Percentiles rank a stretch among this genome's conserved stretches.
Conservation (phyloP, 257 asterid genomes). For the Solanum chmielewskii region DNA sequence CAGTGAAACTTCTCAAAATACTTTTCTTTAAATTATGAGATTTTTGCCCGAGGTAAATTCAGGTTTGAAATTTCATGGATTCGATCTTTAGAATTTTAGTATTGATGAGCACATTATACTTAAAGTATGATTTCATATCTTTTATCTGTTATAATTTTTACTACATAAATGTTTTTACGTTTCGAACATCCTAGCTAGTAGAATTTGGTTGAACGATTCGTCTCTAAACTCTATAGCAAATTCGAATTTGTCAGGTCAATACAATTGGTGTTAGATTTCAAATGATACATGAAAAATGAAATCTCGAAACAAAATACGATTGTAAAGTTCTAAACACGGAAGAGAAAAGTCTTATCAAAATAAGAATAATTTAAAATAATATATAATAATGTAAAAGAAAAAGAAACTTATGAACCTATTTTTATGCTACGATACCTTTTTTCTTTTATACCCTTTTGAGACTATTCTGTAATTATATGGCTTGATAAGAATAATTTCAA, state of each 20-base stretch:
- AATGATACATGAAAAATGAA: background rate
- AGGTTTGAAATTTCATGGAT: background rate
- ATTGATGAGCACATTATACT: background rate
- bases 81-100: background rate
- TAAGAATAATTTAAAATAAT: background rate
- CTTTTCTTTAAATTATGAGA: background rate
- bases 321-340: background rate
- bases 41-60: background rate
- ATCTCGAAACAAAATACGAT: background rate
- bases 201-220: background rate
- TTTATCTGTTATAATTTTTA: background rate
- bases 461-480: background rate
- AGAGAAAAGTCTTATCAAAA: background rate
- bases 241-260: background rate
- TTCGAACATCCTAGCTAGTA: background rate
- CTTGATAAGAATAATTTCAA: background rate
- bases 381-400: background rate
- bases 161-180: background rate
- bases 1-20: background rate
- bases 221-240: background rate
- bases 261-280: background rate
- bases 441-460: background rate
- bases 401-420: background rate
- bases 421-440: background rate
- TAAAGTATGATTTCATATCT: background rate